phyloP scores from a whole-genome alignment of 2,329 filamentous ascomycete species.

The Fulvia fulva region DNA sequence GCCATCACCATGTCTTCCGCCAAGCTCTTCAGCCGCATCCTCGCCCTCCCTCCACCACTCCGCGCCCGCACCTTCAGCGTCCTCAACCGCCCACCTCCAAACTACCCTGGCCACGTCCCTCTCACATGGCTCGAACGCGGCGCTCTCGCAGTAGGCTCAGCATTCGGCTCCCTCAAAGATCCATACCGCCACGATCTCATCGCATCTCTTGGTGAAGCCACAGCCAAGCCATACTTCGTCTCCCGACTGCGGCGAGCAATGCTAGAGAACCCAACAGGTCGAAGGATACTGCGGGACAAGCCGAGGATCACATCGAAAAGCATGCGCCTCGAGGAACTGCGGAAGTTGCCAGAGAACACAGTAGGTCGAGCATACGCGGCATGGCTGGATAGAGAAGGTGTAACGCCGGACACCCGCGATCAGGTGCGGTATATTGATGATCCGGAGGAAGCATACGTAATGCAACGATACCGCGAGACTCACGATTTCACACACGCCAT shows the following conservation, averaged over 20 bases:
- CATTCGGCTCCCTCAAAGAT: constrained; percentile 60
- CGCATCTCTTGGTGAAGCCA: constrained; percentile 88
- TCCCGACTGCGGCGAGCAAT: constrained; percentile 86
- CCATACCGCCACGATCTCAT: constrained; percentile 88
- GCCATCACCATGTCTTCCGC: constrained; percentile 1
- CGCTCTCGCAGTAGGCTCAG: constrained; percentile 62
- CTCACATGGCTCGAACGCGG: constrained; percentile 73
- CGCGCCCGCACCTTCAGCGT: constrained; percentile 65
- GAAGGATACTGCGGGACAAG: constrained; percentile 83
- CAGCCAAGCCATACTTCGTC: constrained; percentile 92
- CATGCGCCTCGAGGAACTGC: constrained; percentile 65
- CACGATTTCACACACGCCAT: constrained; percentile 98
- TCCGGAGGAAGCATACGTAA: constrained; percentile 93
- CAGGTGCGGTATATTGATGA: constrained; percentile 88
- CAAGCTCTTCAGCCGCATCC: constrained; percentile 10
- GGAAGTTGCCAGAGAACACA: constrained; percentile 65
- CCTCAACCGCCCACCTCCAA: constrained; percentile 77
- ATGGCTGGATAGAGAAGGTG: constrained; percentile 93
- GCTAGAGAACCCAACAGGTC: constrained; percentile 77
- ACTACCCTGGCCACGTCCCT: constrained; percentile 89
- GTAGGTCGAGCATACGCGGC: constrained; percentile 78
- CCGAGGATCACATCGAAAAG: constrained; percentile 78
- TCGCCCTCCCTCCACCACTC: constrained; percentile 30
- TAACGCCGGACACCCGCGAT: constrained; percentile 83
- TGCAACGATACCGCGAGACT: constrained; percentile 95